Conservation (phyloP, 371 early-diverging fungal genomes). For the Circinella minor region DNA sequence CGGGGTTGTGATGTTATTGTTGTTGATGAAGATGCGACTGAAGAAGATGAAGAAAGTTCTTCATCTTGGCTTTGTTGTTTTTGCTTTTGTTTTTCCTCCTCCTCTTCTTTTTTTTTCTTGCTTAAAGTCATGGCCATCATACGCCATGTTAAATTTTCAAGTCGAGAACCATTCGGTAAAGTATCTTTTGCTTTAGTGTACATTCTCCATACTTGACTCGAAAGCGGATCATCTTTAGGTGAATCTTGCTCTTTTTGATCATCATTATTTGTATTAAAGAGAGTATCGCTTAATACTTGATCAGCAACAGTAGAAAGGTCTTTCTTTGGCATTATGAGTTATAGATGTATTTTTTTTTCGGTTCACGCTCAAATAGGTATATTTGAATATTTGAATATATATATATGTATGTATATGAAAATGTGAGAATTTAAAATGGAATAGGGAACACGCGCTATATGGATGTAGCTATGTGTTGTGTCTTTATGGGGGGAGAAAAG, state of each 20-base stretch:
- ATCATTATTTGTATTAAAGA: slow-evolving; percentile 10
- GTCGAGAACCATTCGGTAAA: slow-evolving; percentile 57
- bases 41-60: too few relatives aligned
- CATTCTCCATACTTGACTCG: slow-evolving; percentile 61
- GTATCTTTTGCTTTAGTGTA: slow-evolving; percentile 64
- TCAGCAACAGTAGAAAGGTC: slow-evolving; percentile 14
- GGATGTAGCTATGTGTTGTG: too few relatives aligned
- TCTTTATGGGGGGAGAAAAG: neutral
- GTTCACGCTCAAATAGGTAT: too few relatives aligned
- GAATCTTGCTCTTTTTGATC: neutral
- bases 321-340: slow-evolving; percentile 9
- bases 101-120: slow-evolving; percentile 27
- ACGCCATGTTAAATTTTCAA: slow-evolving; percentile 69
- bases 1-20: too few relatives aligned
- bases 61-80: neutral
- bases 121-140: slow-evolving; percentile 61
- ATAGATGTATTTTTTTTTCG: too few relatives aligned
- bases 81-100: neutral
- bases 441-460: neutral
- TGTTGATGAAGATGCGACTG: too few relatives aligned
- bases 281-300: slow-evolving; percentile 16
- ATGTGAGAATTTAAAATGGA: neutral
- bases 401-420: neutral
- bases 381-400: too few relatives aligned
- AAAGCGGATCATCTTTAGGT: slow-evolving; percentile 46